Base-by-base conservation (phyloP, 208 protist genomes). In the Trypanosoma congolense region DNA sequence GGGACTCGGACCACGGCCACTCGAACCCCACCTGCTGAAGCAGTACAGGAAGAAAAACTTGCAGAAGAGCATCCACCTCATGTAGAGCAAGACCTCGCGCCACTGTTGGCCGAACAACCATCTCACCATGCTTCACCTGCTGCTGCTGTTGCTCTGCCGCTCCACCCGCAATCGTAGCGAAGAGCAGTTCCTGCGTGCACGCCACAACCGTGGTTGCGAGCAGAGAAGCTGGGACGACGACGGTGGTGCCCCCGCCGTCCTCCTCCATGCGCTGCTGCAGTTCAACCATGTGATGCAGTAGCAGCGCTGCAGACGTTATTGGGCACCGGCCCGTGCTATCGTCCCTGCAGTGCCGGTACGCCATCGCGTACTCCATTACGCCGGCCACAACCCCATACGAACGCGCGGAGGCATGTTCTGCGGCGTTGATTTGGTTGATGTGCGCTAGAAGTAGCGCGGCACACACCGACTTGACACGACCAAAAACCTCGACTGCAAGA, bases 1-100 rank as follows among this genome's bases (percentile, higher is more conserved):
- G 52, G 42, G 78, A 66, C 38, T 76, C 68, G 0, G 87, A 93
- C 83, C 87, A 93, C 33, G 75, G 55, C 87, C 87, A 93, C 58
- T 93, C 87, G 46, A 79, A 70, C 2, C 87, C 87, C 0, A 89
- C 45, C 45, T 87, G 78, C 71, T 89, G 83, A 33, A 89, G 49
- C 21, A 93, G 51, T 8, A 66, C 42, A 0, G 87, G 87, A 19
- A 93, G 61, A 30, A 93, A 51, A 28, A 69, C 25, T 38, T 72
- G 65, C 2, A 65, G 21, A 12, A 89, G 52, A 8, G 71, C 64
- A 54, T 93, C 86, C n/a, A 73, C 70, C 65, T 90, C 86, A 16
- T 64, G 45, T 41, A 87, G 33, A 6, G 56, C 60, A 21, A 86
- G 53, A 12, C 62, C 73, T 42, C 86, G 76, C 16, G 29, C 1